phyloP scores from a whole-genome alignment of 805 yeast genomes.

The Pichia ethanolica region DNA sequence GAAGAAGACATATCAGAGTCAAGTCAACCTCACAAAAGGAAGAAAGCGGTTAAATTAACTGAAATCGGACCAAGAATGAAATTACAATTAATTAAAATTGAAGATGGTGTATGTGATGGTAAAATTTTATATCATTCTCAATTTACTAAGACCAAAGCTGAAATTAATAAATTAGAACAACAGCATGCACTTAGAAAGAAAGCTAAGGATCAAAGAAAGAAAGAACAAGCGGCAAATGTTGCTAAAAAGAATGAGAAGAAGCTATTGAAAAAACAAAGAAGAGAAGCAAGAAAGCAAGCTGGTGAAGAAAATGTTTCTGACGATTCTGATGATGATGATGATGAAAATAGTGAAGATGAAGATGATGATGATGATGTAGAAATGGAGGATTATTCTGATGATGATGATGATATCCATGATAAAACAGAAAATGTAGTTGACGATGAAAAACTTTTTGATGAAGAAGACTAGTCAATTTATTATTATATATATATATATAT shows the following conservation, averaged over 20 bases:
- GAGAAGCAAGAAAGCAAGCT: constrained; percentile 32
- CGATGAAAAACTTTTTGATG: constrained; percentile 21
- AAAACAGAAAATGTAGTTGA: constrained; percentile 17
- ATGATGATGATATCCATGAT: constrained; percentile 16
- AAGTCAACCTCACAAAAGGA: constrained; percentile 30
- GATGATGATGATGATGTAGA: constrained; percentile 20
- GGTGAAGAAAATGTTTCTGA: constrained; percentile 28
- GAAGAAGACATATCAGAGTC: constrained; percentile 9
- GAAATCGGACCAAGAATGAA: constrained; percentile 90
- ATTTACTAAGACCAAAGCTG: constrained; percentile 55
- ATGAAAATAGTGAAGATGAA: constrained; percentile 22
- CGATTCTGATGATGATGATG: constrained; percentile 6
- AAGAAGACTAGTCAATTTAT: constrained; percentile 13
- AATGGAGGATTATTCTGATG: constrained; percentile 16
- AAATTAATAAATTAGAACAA: constrained; percentile 55
- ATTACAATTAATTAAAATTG: constrained; percentile 72
- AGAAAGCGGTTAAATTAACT: constrained; percentile 83
- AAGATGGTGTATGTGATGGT: constrained; percentile 86
- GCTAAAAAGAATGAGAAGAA: constrained; percentile 66
- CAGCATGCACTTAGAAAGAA: constrained; percentile 55
- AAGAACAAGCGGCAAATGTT: constrained; percentile 73
- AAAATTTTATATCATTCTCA: constrained; percentile 79
- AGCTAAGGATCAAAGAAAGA: constrained; percentile 64
- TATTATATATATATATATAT: too few species aligned
- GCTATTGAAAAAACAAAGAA: constrained; percentile 64